These are phyloP conservation scores for Monosporozyma solicola DNA, from an alignment of 805 yeast genomes.

Conservation along the genomic window DNA sequence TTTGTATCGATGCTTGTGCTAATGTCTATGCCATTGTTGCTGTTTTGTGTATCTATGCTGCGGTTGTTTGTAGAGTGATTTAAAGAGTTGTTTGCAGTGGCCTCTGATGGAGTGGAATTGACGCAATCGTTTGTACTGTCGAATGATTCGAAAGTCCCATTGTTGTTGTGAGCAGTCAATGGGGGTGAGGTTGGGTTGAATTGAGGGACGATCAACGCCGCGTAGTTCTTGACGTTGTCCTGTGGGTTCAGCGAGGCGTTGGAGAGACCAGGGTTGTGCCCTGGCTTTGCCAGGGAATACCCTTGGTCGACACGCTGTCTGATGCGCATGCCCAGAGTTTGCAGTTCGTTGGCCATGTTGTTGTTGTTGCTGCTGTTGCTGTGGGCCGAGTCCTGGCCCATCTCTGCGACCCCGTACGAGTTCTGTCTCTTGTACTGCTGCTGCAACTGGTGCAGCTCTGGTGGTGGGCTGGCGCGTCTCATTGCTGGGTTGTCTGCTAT, in stretches of 20 bases:
- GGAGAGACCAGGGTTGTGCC: background rate
- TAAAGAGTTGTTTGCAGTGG: background rate
- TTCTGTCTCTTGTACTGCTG: background rate
- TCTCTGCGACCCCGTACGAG: background rate
- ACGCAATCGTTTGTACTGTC: background rate
- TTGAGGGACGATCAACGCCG: constrained; percentile 20
- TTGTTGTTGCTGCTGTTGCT: constrained; percentile 14
- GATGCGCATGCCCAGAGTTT: constrained; percentile 62
- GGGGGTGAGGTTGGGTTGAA: constrained; percentile 4
- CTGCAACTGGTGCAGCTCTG: background rate
- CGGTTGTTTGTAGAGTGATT: background rate
- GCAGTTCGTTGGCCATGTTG: constrained; percentile 31
- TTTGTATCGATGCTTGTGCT: background rate
- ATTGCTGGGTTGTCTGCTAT: background rate
- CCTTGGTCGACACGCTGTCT: constrained; percentile 61
- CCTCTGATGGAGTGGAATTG: background rate
- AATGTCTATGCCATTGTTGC: background rate
- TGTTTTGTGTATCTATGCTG: background rate
- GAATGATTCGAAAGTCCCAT: background rate
- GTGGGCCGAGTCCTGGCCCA: background rate
- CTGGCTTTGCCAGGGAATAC: constrained; percentile 24
- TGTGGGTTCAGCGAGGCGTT: constrained; percentile 1
- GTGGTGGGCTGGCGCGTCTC: background rate
- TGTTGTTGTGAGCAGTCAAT: background rate
- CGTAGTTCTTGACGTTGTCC: constrained; percentile 15